Evolutionary conservation across 108 stramenopile species (phyloP).

Genomic region (Discostella stelligeroides): DNA sequence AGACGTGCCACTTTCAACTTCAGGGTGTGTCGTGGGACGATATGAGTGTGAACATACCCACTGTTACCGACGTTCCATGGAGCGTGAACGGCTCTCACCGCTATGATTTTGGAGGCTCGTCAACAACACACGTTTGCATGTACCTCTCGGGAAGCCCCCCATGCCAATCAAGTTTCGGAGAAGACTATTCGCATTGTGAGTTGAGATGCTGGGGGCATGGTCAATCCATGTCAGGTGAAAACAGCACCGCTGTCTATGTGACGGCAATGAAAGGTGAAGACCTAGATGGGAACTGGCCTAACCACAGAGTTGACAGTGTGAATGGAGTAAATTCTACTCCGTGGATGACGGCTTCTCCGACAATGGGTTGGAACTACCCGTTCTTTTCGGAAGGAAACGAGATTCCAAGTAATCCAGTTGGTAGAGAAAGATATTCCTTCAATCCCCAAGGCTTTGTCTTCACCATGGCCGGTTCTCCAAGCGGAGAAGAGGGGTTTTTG

Average conservation of each 20-base stretch:
- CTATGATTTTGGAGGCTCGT: slow-evolving; percentile 72
- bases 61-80: slow-evolving; percentile 81
- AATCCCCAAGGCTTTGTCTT: slow-evolving; percentile 60
- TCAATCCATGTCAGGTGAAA: slow-evolving; percentile 7
- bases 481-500: slow-evolving; percentile 58
- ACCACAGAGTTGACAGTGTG: slow-evolving; percentile 25
- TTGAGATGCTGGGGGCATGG: slow-evolving; percentile 76
- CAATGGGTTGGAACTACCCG: slow-evolving; percentile 62
- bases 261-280: slow-evolving; percentile 23
- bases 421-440: slow-evolving; percentile 23
- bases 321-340: slow-evolving; percentile 45
- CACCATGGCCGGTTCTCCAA: slow-evolving; percentile 54
- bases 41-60: slow-evolving; percentile 66
- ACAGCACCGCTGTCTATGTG: slow-evolving; percentile 16
- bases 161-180: slow-evolving; percentile 45
- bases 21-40: slow-evolving; percentile 67
- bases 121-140: slow-evolving; percentile 73
- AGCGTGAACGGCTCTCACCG: slow-evolving; percentile 78
- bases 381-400: slow-evolving; percentile 27
- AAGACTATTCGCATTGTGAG: slow-evolving; percentile 67
- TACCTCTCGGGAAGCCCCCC: slow-evolving; percentile 52
- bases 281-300: slow-evolving; percentile 34
- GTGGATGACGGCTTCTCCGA: slow-evolving; percentile 37
- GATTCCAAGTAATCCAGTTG: slow-evolving; percentile 39
- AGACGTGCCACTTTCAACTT: slow-evolving; percentile 68